A percentile compares a stretch with the other conserved stretches of the same genome.
Conservation (phyloP, 139 green algal species). For the Trebouxia sp. region DNA sequence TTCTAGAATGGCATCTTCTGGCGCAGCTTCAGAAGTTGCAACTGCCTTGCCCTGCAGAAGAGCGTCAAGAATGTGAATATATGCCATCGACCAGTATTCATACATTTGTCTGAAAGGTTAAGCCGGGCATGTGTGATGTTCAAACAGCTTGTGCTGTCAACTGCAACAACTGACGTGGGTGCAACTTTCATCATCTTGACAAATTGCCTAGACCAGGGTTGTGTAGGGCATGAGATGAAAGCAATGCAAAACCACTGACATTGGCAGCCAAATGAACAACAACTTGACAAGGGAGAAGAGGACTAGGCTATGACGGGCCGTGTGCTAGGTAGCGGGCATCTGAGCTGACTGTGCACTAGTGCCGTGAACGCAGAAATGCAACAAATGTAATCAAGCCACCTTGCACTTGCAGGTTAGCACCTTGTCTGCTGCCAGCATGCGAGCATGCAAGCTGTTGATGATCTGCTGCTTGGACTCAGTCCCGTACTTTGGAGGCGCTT, state of each 20-base stretch:
- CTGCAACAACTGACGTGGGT: not conserved
- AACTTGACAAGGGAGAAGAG: too few relatives aligned
- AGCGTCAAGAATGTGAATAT: not conserved
- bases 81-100: not conserved
- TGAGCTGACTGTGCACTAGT: not conserved
- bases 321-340: not conserved
- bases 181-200: not conserved
- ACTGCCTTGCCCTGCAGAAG: too few relatives aligned
- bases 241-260: too few relatives aligned
- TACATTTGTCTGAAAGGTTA: not conserved
- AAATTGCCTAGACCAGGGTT: too few relatives aligned
- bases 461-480: slow-evolving; percentile 72
- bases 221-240: too few relatives aligned
- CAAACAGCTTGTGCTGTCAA: not conserved
- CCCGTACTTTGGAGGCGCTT: slow-evolving; percentile 64
- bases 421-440: slow-evolving; percentile 60
- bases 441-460: slow-evolving; percentile 70
- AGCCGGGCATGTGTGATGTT: not conserved
- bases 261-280: too few relatives aligned
- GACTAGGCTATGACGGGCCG: too few relatives aligned
- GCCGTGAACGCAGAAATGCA: too few relatives aligned
- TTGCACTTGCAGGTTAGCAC: too few relatives aligned
- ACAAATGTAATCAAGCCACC: too few relatives aligned
- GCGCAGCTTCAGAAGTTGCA: not conserved
- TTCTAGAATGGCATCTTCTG: not conserved